Base-by-base conservation (phyloP, 306 rosid genomes). In the Cicer pinnatifidum region DNA sequence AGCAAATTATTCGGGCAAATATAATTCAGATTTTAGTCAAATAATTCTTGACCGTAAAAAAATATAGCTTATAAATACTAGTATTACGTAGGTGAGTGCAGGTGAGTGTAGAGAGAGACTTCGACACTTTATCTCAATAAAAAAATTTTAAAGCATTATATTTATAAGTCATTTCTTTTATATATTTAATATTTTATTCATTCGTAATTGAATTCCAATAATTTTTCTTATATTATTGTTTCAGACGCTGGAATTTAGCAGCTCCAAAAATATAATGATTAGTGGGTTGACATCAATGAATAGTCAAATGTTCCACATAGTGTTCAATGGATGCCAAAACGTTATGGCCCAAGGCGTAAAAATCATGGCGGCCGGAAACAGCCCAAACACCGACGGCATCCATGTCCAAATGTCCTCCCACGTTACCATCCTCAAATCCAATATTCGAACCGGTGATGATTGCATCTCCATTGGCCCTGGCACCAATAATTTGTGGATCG, bases 351-450 rank as follows among this genome's bases (percentile, higher is more conserved):
- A 78, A 69, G 85, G 78, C 1, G 81, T 84, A 1, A 83, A 56
- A 10, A 71, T 91, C 0, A 2, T 33, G 0, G 92, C 91, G 0
- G 11, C 75, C 12, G 88, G 84, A 19, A 41, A 83, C 48, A 91
- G 94, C 57, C 97, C 89, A 0, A 91, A 91, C 86, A 91, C 95
- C 19, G 91, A 91, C 0, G 95, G 97, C 8, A 87, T 91, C 41
- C 97, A 91, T 13, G 84, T 91, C 1, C 85, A 86, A 15, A 9
- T 46, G 54, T 91, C 97, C 0, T 72, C 85, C 0, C 53, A 64
- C 0, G 89, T 91, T 19, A 82, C 85, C 58, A 86, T 91, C 9
- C 60, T 78, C 33, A 15, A 58, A 67, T 83, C 95, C 17, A 89
- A 72, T 6, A 86, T 91, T 8, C 70, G 50, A 9, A 89, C 96